Conservation (phyloP, 2,329 filamentous ascomycete species). For the Waltergamsia citrina region DNA sequence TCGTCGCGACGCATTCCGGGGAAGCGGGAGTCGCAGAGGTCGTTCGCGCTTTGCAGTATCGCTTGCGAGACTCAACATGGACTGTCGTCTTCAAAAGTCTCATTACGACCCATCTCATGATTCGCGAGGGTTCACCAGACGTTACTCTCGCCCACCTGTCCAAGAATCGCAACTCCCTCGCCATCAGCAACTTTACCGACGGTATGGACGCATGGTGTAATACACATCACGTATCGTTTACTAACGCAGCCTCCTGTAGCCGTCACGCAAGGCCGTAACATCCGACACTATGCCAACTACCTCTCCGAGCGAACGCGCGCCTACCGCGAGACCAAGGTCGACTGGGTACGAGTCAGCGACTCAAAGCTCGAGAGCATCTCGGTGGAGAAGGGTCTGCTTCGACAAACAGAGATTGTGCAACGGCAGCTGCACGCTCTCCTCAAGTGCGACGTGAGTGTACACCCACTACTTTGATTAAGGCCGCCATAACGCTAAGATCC, state of each 20-base stretch:
- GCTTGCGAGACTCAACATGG: constrained; percentile 93
- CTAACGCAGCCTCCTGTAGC: constrained; percentile 39
- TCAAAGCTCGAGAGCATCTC: constrained; percentile 75
- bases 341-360: constrained; percentile 81
- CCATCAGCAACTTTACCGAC: constrained; percentile 86
- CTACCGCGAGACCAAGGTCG: constrained; percentile 74
- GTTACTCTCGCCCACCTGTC: constrained; percentile 79
- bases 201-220: constrained; percentile 59
- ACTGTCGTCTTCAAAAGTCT: constrained; percentile 98
- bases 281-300: constrained; percentile 84
- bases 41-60: constrained; percentile 81
- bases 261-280: constrained; percentile 91
- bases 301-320: constrained; percentile 73
- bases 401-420: constrained; percentile 88
- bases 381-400: constrained; percentile 83
- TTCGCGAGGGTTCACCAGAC: constrained; percentile 85
- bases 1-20: constrained; percentile 88
- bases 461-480: not conserved
- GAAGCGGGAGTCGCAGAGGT: constrained; percentile 94
- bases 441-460: constrained; percentile 70
- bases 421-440: constrained; percentile 76
- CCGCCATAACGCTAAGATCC: constrained; percentile 5
- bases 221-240: not conserved
- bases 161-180: constrained; percentile 72
- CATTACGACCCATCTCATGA: constrained; percentile 95